A percentile compares a stretch with the other conserved stretches of the same genome.
phyloP scores from a whole-genome alignment of 768 basidiomycete genomes.

The Coprinopsis marcescibilis region DNA sequence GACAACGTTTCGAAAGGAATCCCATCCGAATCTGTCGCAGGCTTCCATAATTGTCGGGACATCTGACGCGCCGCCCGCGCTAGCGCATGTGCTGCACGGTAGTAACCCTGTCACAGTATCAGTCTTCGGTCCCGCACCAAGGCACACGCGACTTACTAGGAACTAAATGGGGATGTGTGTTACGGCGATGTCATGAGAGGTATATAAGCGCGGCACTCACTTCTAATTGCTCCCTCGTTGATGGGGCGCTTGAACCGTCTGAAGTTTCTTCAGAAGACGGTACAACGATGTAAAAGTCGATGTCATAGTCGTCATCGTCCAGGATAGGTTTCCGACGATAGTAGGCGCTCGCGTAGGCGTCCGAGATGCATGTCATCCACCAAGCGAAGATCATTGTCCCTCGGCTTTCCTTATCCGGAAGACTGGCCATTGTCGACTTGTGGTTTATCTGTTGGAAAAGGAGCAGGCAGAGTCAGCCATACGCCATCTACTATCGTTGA shows the following conservation, averaged over 20 bases:
- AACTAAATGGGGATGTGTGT: slow-evolving; percentile 39
- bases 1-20: slow-evolving; percentile 63
- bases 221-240: slow-evolving; percentile 76
- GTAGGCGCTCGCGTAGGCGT: slow-evolving; percentile 79
- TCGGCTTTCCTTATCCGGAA: slow-evolving; percentile 67
- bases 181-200: background rate
- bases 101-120: slow-evolving; percentile 58
- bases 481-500: too few relatives aligned
- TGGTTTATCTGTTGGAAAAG: slow-evolving; percentile 65
- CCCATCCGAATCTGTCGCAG: slow-evolving; percentile 69
- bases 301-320: slow-evolving; percentile 87
- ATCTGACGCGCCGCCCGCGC: slow-evolving; percentile 79
- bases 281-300: slow-evolving; percentile 80
- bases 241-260: slow-evolving; percentile 46
- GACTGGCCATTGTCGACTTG: slow-evolving; percentile 68
- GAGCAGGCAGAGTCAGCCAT: slow-evolving; percentile 8
- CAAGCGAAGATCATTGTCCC: slow-evolving; percentile 89
- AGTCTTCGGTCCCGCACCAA: slow-evolving; percentile 6
- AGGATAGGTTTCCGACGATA: slow-evolving; percentile 81
- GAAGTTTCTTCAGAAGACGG: slow-evolving; percentile 44
- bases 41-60: slow-evolving; percentile 76
- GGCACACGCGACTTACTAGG: slow-evolving; percentile 47
- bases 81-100: slow-evolving; percentile 76
- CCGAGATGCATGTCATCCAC: slow-evolving; percentile 88
- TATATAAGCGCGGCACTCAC: slow-evolving; percentile 30